Conservation (phyloP, 2,329 filamentous ascomycete species). For the Pseudogymnoascus sp. region DNA sequence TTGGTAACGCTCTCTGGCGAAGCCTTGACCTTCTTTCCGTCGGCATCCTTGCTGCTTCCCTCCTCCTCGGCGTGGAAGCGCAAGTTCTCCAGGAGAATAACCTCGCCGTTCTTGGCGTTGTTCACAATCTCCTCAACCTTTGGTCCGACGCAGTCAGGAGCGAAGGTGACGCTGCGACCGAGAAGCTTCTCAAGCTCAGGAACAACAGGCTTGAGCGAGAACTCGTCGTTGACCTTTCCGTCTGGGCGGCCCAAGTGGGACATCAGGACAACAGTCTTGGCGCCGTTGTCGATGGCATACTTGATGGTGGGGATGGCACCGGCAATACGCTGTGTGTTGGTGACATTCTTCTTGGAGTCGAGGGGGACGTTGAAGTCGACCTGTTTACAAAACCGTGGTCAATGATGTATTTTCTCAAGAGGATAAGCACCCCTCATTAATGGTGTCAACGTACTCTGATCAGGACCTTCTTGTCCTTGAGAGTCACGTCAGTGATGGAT, state of each 20-base stretch:
- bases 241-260: conserved; percentile 95
- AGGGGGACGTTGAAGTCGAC: conserved; percentile 99
- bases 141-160: conserved; percentile 80
- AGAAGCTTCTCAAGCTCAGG: conserved; percentile 87
- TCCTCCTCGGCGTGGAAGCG: conserved; percentile 98
- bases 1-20: conserved; percentile 86
- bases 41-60: conserved; percentile 85
- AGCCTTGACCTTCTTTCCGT: conserved; percentile 96
- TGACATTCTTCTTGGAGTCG: conserved; percentile 84
- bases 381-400: conserved; percentile 37
- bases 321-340: conserved; percentile 97
- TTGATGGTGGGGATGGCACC: conserved; percentile 94
- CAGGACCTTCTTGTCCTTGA: conserved; percentile 96
- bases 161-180: conserved; percentile 73
- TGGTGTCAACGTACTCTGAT: conserved; percentile 65
- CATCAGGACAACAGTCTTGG: conserved; percentile 93
- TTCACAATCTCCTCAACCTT: conserved; percentile 86
- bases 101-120: conserved; percentile 69
- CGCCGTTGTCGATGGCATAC: conserved; percentile 80
- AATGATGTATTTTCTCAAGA: conserved; percentile 14
- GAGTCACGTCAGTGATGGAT: conserved; percentile 88
- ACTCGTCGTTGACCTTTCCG: conserved; percentile 82
- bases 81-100: conserved; percentile 93
- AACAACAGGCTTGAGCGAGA: conserved; percentile 87
- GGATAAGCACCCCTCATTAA: not conserved